These are phyloP conservation scores for Lophiotrema nucula DNA, from an alignment of 495 filamentous ascomycete genomes.

Conservation along the genomic window DNA sequence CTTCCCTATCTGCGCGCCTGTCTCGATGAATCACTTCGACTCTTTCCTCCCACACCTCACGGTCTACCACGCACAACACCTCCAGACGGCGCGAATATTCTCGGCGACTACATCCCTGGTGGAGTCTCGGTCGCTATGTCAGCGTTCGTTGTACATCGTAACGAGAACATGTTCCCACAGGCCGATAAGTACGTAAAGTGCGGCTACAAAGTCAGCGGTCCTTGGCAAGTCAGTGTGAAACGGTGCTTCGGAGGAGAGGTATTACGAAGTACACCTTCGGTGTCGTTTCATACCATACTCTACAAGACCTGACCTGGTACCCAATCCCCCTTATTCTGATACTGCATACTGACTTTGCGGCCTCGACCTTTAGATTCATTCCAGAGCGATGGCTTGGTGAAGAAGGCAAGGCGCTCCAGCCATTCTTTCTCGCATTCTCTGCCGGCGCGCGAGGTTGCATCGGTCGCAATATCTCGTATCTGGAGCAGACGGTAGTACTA, in stretches of 20 bases:
- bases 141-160: slow-evolving; percentile 29
- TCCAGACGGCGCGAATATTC: slow-evolving; percentile 27
- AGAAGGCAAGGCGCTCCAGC: slow-evolving; percentile 25
- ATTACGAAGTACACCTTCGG: too few relatives aligned
- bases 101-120: slow-evolving; percentile 35
- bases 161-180: slow-evolving; percentile 27
- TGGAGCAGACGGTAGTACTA: slow-evolving; percentile 34
- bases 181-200: slow-evolving; percentile 32
- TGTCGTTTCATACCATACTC: too few relatives aligned
- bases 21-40: slow-evolving; percentile 41
- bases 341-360: too few relatives aligned
- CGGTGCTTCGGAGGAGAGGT: too few relatives aligned
- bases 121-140: slow-evolving; percentile 30
- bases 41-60: slow-evolving; percentile 35
- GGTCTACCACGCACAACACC: slow-evolving; percentile 36
- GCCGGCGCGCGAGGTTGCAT: slow-evolving; percentile 34
- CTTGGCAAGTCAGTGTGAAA: too few relatives aligned
- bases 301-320: too few relatives aligned
- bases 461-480: slow-evolving; percentile 31
- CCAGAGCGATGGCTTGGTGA: slow-evolving; percentile 38
- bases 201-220: too few relatives aligned
- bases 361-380: too few relatives aligned
- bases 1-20: slow-evolving; percentile 42
- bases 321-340: too few relatives aligned
- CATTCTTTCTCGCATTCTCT: slow-evolving; percentile 32